Evolutionary conservation across 2,329 filamentous ascomycete species (phyloP).

Genomic region (Leptographium flavum): DNA sequence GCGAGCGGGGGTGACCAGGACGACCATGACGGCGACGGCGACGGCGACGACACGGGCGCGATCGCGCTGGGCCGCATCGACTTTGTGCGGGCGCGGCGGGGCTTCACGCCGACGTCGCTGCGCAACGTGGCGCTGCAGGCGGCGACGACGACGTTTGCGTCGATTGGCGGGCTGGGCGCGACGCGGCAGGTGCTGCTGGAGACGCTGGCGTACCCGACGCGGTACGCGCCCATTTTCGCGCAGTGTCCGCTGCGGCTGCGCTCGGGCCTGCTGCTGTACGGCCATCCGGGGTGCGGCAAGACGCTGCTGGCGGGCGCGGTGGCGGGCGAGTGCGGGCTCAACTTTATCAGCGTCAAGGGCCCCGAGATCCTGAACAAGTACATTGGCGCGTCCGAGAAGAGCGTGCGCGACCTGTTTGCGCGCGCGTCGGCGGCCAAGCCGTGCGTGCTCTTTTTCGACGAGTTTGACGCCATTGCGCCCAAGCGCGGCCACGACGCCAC

Average conservation of each 20-base stretch:
- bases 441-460: conserved; percentile 95
- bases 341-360: conserved; percentile 97
- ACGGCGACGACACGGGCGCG: conserved; percentile 26
- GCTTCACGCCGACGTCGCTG: conserved; percentile 88
- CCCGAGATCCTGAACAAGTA: conserved; percentile 99
- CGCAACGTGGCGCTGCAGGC: conserved; percentile 89
- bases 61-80: conserved; percentile 59
- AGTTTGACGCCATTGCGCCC: conserved; percentile 95
- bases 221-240: conserved; percentile 94
- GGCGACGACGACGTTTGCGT: conserved; percentile 81
- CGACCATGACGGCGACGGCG: conserved; percentile 26
- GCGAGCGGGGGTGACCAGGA: conserved; percentile 18
- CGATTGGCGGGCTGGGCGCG: conserved; percentile 75
- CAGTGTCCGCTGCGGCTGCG: conserved; percentile 90
- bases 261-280: conserved; percentile 84
- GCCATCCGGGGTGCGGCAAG: conserved; percentile 92
- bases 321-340: conserved; percentile 93
- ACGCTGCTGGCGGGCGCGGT: conserved; percentile 90
- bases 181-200: conserved; percentile 88
- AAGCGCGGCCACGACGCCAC: conserved; percentile 96
- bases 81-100: conserved; percentile 72
- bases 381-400: conserved; percentile 94
- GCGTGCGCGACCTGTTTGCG: conserved; percentile 87
- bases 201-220: conserved; percentile 92
- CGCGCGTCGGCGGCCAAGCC: conserved; percentile 80